These are phyloP conservation scores for Rhizopogon vesiculosus DNA, from an alignment of 768 basidiomycete species.

Conservation along the genomic window DNA sequence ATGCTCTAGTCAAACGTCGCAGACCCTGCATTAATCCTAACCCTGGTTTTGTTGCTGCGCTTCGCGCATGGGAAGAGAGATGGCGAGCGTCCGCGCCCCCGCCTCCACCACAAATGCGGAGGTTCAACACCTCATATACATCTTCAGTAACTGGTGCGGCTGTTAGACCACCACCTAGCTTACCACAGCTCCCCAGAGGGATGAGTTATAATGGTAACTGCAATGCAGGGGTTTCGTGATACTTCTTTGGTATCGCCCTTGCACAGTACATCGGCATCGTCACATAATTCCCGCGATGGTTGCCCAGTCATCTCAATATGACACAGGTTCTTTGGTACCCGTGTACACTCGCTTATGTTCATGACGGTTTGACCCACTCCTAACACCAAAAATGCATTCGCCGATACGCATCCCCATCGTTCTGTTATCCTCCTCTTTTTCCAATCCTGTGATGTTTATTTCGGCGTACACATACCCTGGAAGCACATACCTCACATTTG, in stretches of 20 bases:
- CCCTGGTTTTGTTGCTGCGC: constrained; percentile 60
- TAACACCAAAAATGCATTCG: not conserved
- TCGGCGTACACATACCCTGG: not conserved
- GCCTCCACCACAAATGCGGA: constrained; percentile 19
- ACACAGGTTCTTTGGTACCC: not conserved
- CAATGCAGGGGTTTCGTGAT: not conserved
- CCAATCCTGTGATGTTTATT: not conserved
- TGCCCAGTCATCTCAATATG: not conserved
- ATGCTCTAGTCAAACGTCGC: constrained; percentile 54
- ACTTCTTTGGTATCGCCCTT: not conserved
- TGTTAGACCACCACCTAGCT: not conserved
- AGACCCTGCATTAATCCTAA: constrained; percentile 77
- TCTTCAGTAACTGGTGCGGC: not conserved
- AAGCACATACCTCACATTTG: not conserved
- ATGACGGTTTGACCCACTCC: not conserved
- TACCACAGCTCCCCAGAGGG: constrained; percentile 18
- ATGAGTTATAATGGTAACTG: constrained; percentile 14
- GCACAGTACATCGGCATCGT: not conserved
- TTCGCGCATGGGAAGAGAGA: constrained; percentile 52
- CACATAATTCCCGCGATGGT: not conserved
- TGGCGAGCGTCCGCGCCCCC: constrained; percentile 19
- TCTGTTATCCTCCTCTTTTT: not conserved
- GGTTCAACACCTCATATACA: constrained; percentile 24
- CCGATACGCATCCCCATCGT: not conserved
- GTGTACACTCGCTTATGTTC: not conserved